Conservation (phyloP, 169 alveolate genomes). For the Plasmodium cynomolgi region DNA sequence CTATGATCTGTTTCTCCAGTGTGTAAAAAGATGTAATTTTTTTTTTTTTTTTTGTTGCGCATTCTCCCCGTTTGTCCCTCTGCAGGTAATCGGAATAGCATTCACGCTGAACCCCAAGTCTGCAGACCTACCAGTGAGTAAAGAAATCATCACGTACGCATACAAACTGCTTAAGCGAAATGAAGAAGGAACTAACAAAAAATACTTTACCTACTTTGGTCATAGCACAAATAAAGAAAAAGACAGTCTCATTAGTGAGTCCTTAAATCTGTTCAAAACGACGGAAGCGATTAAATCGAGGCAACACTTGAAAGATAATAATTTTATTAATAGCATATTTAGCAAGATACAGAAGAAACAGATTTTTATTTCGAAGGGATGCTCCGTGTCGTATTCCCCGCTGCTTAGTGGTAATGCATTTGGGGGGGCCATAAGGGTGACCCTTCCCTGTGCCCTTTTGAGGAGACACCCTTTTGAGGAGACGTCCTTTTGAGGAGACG, state of each 20-base stretch:
- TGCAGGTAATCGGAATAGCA: not conserved
- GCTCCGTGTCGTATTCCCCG: not conserved
- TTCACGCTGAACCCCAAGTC: not conserved
- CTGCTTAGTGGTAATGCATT: slow-evolving; percentile 13
- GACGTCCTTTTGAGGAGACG: not conserved
- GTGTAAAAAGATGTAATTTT: not conserved
- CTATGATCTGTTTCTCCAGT: not conserved
- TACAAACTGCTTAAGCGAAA: slow-evolving; percentile 56
- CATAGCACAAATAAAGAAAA: slow-evolving; percentile 6
- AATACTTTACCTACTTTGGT: slow-evolving; percentile 30
- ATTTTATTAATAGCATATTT: slow-evolving; percentile 18
- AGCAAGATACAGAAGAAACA: slow-evolving; percentile 20
- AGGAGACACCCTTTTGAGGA: not conserved
- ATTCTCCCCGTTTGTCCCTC: not conserved
- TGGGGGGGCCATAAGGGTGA: not conserved
- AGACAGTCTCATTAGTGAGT: slow-evolving; percentile 2
- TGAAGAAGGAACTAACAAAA: slow-evolving; percentile 39
- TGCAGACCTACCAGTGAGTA: not conserved
- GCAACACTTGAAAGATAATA: slow-evolving; percentile 14
- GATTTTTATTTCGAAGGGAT: not conserved
- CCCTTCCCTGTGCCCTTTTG: not conserved
- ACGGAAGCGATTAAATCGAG: not conserved
- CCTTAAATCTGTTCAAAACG: not conserved
- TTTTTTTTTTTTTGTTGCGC: not conserved
- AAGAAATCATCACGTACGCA: slow-evolving; percentile 24